phyloP scores from a whole-genome alignment of 352 stramenopile species.

The Phytophthora pluvialis region DNA sequence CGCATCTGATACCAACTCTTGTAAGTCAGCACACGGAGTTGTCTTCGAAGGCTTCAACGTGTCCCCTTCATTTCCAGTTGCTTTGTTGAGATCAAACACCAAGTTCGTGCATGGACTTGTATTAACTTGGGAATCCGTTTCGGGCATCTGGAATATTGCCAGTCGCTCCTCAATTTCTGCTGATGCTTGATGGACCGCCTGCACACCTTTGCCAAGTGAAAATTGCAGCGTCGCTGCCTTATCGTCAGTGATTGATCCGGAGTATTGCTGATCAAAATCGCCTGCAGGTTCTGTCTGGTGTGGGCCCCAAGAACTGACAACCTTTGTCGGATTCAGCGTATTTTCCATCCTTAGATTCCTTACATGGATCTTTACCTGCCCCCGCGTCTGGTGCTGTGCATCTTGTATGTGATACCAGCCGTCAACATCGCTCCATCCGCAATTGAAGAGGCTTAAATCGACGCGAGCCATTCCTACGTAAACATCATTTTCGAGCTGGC shows the following conservation, averaged over 20 bases:
- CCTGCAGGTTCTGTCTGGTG: neutral
- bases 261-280: neutral
- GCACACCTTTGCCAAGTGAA: neutral
- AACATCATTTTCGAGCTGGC: neutral
- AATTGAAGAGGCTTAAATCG: conserved; percentile 36
- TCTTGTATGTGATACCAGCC: conserved; percentile 46
- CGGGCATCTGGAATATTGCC: neutral
- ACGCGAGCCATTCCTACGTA: conserved; percentile 31
- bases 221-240: neutral
- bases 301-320: neutral
- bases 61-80: neutral
- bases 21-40: no score
- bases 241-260: neutral
- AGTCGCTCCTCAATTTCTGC: neutral
- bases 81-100: neutral
- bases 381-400: conserved; percentile 24
- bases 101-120: neutral
- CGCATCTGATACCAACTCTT: no score
- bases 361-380: conserved; percentile 38
- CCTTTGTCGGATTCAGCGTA: neutral
- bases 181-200: neutral
- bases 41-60: neutral
- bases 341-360: conserved; percentile 5
- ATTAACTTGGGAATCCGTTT: neutral
- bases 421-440: conserved; percentile 31